Evolutionary conservation across 306 rosid species (phyloP), one percentile per base, ranked within the genome.

Genomic region (Prinsepia uniflora): DNA sequence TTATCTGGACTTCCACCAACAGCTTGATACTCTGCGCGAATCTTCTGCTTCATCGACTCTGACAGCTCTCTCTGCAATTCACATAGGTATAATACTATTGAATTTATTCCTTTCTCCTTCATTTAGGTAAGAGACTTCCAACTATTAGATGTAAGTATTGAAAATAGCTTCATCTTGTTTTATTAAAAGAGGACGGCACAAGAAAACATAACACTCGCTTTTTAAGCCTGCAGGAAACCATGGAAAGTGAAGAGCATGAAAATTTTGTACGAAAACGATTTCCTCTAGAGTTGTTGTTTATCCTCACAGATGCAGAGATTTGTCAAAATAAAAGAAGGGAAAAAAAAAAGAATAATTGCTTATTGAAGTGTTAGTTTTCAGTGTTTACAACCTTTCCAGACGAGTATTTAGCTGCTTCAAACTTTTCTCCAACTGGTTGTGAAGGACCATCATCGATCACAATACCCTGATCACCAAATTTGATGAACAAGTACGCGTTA

Each of bases 21-120:
- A 4, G 86, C 90, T 88, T 89, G 85, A 73, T 87, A 85, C 76
- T 89, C 96, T 56, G 91, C 96, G 53, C 90, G 92, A 62, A 89
- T 89, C 88, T 91, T 95, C 90, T 89, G 86, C 92, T 81, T 89
- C 96, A 87, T 87, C 44, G 79, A 9, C 5, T 85, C 87, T 66
- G 90, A 95, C 72, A 89, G 86, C 85, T 86, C 96, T 79, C 71
- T 87, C 96, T 89, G 96, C 96, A 91, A 86, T 83, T 89, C 96
- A 91, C 80, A 91, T 84, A 83, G 86, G 79, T 78, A 30, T 30
- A 81, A 89, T 73, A 80, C 95, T 82, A 82, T 44, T 84, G 92
- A 91, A 82, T 89, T 91, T 95, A 85, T 87, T 87, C 88, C 89
- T 72, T 77, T 83, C 89, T 79, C 66, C 91, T 82, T 86, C 90